phyloP scores from a whole-genome alignment of 2,329 filamentous ascomycete species.

The Colletotrichum australisinense region DNA sequence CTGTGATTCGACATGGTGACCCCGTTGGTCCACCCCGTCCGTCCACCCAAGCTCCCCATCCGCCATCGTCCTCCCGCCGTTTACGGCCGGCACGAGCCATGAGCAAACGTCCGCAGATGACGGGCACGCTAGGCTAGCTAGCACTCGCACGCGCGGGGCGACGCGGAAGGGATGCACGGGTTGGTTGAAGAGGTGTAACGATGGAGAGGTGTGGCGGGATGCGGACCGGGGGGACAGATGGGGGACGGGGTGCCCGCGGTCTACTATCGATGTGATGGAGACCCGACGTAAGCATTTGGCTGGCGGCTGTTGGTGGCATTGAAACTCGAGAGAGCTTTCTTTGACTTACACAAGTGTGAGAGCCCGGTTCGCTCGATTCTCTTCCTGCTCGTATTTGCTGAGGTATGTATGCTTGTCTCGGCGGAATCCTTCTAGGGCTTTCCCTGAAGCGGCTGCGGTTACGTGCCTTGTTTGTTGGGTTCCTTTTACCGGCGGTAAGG shows the following conservation, averaged over 20 bases:
- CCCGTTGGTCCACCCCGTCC: constrained; percentile 15
- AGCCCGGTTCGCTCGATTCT: background rate
- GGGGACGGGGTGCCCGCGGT: background rate
- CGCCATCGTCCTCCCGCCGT: constrained; percentile 2
- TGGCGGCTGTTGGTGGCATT: constrained; percentile 19
- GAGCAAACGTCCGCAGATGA: constrained; percentile 13
- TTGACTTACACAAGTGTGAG: constrained; percentile 19
- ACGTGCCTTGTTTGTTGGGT: background rate
- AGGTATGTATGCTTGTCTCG: background rate
- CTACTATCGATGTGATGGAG: background rate
- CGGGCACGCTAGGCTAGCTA: constrained; percentile 18
- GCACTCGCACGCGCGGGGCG: constrained; percentile 17
- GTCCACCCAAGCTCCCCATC: background rate
- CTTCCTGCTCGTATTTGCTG: constrained; percentile 8
- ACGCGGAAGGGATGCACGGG: constrained; percentile 12
- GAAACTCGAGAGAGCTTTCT: background rate
- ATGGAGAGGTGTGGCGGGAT: constrained; percentile 4
- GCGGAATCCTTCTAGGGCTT: background rate
- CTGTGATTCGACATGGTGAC: constrained; percentile 31
- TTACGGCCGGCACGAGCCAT: constrained; percentile 33
- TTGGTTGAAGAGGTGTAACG: background rate
- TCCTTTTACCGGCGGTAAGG: background rate
- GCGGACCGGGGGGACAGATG: constrained; percentile 5
- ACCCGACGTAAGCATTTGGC: background rate
- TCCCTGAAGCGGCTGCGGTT: background rate